Conservation (phyloP, 2,329 filamentous ascomycete species). For the Aspergillus aculeatus region DNA sequence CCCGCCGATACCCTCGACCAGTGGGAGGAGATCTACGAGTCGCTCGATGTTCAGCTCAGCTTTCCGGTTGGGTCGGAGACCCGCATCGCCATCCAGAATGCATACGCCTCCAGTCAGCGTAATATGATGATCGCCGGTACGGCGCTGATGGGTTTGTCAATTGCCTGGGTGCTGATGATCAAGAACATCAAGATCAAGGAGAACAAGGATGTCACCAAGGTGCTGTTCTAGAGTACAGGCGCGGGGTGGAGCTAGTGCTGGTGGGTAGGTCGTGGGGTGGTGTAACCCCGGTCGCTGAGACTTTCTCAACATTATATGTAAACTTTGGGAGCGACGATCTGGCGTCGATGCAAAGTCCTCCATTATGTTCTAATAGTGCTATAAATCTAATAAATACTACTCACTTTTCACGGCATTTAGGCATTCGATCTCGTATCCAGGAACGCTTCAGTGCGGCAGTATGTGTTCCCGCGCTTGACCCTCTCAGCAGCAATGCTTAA, state of each 20-base stretch:
- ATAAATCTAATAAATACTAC: too few species aligned
- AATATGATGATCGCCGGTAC: slow-evolving; percentile 37
- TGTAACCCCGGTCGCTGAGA: background rate
- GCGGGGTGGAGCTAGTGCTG: background rate
- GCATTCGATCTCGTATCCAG: too few species aligned
- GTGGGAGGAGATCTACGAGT: slow-evolving; percentile 15
- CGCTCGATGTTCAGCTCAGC: slow-evolving; percentile 15
- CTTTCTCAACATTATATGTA: too few species aligned
- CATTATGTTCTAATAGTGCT: too few species aligned
- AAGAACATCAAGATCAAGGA: slow-evolving; percentile 15
- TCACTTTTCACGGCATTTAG: too few species aligned
- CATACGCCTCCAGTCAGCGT: slow-evolving; percentile 48
- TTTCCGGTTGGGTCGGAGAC: slow-evolving; percentile 41
- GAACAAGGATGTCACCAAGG: background rate
- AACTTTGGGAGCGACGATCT: too few species aligned
- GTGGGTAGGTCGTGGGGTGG: background rate
- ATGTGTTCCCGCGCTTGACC: too few species aligned
- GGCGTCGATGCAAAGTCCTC: too few species aligned
- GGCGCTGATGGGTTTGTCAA: slow-evolving; percentile 10
- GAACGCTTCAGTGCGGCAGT: too few species aligned
- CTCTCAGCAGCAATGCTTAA: too few species aligned
- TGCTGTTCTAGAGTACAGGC: background rate
- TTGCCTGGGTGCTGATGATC: slow-evolving; percentile 12
- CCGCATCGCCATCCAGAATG: slow-evolving; percentile 42
- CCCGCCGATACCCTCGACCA: slow-evolving; percentile 17